Evolutionary conservation across 2,329 filamentous ascomycete species (phyloP), one percentile per base, ranked within the genome.

Genomic region (Gaeumannomyces tritici): DNA sequence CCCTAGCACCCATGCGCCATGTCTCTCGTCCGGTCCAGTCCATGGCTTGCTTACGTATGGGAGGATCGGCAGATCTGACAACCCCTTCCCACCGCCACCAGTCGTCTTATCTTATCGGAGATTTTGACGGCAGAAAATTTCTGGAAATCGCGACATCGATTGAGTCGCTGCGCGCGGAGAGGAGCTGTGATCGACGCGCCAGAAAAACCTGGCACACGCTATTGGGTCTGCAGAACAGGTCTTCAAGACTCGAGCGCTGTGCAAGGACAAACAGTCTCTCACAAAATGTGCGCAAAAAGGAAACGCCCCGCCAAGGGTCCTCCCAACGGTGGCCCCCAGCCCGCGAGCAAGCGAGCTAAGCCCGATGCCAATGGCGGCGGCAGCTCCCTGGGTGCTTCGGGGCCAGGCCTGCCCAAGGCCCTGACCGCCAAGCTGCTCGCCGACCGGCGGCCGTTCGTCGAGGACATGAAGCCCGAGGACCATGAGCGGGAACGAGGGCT

Each of bases 401-500:
- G 64, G 61, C 51, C 65, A n/a, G 55, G 65, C 55, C 65, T 67
- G 59, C 31, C 64, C 54, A 68, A 65, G 42, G 21, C 64, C 4
- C 61, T 68, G 58, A 57, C 65, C 9, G 68, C 65, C 28, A 33
- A 64, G 61, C 54, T 65, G 26, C 67, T 75, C 54, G 71, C 60
- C 24, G 62, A 79, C 67, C 77, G 74, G 62, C 71, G 74, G 1
- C 75, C 77, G 1, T 88, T 88, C 67, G 71, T 80, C 66, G 81
- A 84, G 65, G 74, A 80, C 7, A 77, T 79, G 12, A 75, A 74
- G 61, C 76, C 77, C 57, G 80, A 83, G 51, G 82, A 86, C 63
- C 79, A 83, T 64, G 81, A 79, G 67, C 76, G 83, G 65, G 85
- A 88, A 69, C 82, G 82, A 2, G 74, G 75, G 2, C 75, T 88